These are phyloP conservation scores for Colletotrichum eleusines DNA, from an alignment of 2,329 filamentous ascomycete species.

Conservation along the genomic window DNA sequence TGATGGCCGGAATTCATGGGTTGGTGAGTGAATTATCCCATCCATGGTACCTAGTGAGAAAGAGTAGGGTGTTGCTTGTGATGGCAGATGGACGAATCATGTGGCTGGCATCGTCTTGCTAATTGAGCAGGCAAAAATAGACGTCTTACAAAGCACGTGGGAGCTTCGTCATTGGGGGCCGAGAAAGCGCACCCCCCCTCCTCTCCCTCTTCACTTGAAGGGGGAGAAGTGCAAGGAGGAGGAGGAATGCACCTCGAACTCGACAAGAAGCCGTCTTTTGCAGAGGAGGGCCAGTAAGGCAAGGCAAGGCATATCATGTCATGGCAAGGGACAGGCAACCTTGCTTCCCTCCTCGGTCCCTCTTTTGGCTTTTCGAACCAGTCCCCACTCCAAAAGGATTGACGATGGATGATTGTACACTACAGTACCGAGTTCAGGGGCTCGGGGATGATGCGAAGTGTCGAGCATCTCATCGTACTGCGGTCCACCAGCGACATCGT, in stretches of 20 bases:
- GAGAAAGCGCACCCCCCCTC: constrained; percentile 16
- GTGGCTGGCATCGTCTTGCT: constrained; percentile 25
- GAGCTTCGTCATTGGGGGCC: constrained; percentile 38
- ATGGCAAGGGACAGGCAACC: neutral
- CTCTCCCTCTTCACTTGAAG: too few relatives aligned
- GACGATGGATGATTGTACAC: neutral
- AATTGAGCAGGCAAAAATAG: constrained; percentile 36
- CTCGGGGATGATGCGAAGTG: neutral
- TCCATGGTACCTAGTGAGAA: neutral
- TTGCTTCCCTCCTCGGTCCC: neutral
- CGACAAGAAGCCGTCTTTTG: neutral
- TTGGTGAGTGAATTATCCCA: neutral
- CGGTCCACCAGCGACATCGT: neutral
- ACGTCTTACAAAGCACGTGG: constrained; percentile 41
- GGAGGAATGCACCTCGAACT: neutral
- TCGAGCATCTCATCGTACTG: constrained; percentile 12
- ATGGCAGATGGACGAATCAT: constrained; percentile 16
- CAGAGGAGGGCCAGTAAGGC: neutral
- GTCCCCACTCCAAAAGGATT: constrained; percentile 9
- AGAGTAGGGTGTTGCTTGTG: constrained; percentile 6
- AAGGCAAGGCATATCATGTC: neutral
- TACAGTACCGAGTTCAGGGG: neutral
- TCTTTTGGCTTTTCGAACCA: constrained; percentile 3
- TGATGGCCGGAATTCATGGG: neutral
- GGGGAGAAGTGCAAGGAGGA: neutral